Evolutionary conservation across 208 protist species (phyloP).

Genomic region (Crithidia fasciculata): DNA sequence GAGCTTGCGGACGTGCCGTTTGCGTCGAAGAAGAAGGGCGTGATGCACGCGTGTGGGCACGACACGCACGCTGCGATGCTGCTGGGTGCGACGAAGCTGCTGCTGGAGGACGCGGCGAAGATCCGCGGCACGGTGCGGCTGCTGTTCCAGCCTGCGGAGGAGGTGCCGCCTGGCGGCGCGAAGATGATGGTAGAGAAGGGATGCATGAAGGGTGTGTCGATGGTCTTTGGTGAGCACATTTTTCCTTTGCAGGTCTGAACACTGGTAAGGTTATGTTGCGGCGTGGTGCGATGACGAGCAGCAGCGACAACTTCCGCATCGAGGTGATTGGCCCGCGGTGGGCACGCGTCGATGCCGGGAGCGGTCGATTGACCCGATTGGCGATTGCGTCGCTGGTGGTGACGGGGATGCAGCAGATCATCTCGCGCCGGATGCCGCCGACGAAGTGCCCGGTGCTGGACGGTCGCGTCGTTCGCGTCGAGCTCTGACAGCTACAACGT

Average conservation of each 20-base stretch:
- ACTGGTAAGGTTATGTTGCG: conserved; percentile 26
- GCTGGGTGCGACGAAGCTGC: conserved; percentile 56
- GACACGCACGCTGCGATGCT: conserved; percentile 72
- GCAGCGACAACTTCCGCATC: conserved; percentile 42
- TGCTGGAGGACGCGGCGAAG: conserved; percentile 42
- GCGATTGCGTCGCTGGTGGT: conserved; percentile 46
- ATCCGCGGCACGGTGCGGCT: conserved; percentile 75
- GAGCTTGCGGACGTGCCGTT: conserved; percentile 60
- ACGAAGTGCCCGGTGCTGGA: conserved; percentile 55
- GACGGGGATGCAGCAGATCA: conserved; percentile 53
- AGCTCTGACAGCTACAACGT: conserved; percentile 64
- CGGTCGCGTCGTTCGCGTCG: conserved; percentile 40
- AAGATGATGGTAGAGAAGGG: conserved; percentile 52
- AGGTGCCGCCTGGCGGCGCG: conserved; percentile 59
- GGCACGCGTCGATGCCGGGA: conserved; percentile 71
- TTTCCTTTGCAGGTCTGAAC: conserved; percentile 8
- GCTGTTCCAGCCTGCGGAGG: conserved; percentile 79
- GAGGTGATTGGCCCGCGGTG: conserved; percentile 51
- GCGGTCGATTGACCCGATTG: conserved; percentile 54
- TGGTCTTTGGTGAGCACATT: conserved; percentile 60
- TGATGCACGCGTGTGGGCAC: conserved; percentile 77
- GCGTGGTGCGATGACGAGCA: conserved; percentile 31
- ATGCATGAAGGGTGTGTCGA: conserved; percentile 59
- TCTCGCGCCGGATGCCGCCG: conserved; percentile 49
- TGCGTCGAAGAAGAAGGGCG: conserved; percentile 52